Evolutionary conservation across 1,284 basidiomycete species (phyloP).

Genomic region (Laetiporus sulphureus): DNA sequence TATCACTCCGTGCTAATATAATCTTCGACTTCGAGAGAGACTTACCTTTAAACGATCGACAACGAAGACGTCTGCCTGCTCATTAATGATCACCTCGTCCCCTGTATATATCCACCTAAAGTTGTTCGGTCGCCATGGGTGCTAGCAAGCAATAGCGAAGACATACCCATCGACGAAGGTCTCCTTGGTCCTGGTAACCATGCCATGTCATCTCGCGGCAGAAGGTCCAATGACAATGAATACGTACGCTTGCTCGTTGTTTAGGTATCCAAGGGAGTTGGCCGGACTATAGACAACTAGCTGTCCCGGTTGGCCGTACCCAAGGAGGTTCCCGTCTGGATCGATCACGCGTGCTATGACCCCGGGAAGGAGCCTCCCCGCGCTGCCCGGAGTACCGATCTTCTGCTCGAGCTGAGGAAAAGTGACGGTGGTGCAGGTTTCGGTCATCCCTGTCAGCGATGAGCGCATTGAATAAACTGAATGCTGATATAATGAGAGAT

Average conservation of each 20-base stretch:
- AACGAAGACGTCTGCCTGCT: constrained; percentile 34
- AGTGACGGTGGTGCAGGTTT: constrained; percentile 41
- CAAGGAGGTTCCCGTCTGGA: constrained; percentile 30
- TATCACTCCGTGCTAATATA: background rate
- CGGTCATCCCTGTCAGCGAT: constrained; percentile 34
- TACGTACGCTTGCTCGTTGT: constrained; percentile 43
- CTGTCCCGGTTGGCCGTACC: constrained; percentile 35
- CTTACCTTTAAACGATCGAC: constrained; percentile 39
- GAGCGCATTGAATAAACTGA: too few relatives aligned
- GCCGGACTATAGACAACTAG: constrained; percentile 34
- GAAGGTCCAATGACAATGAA: background rate
- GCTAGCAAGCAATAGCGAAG: background rate
- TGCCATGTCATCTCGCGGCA: background rate
- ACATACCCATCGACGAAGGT: constrained; percentile 34
- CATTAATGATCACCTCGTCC: constrained; percentile 35
- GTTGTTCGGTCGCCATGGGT: background rate
- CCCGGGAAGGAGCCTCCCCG: constrained; percentile 33
- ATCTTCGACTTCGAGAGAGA: background rate
- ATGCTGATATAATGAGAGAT: too few relatives aligned
- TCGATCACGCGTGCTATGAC: constrained; percentile 32
- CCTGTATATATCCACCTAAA: constrained; percentile 39
- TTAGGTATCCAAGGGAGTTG: constrained; percentile 35
- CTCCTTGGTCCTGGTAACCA: constrained; percentile 30
- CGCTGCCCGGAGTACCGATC: constrained; percentile 26
- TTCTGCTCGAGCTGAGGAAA: constrained; percentile 16